These are phyloP conservation scores for Pharus latifolius DNA, from an alignment of 176 grass and related monocot species.

Conservation along the genomic window DNA sequence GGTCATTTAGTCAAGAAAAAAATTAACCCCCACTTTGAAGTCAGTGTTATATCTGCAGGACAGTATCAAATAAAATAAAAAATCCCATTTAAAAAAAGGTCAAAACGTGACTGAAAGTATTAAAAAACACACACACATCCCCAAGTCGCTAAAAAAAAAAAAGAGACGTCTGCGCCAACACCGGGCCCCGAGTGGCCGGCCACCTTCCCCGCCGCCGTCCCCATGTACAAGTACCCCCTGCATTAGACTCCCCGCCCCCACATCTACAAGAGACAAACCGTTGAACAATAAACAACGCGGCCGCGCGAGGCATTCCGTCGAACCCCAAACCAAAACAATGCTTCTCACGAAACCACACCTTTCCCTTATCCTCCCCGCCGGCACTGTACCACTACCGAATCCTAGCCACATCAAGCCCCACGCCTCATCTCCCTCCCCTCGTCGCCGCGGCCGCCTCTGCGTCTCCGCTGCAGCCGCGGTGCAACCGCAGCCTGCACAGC, in stretches of 20 bases:
- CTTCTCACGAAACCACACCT: constrained; percentile 2
- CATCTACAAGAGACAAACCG: not conserved
- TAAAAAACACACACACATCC: too few relatives aligned
- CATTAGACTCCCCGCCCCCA: not conserved
- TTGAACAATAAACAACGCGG: not conserved
- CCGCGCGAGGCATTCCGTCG: constrained; percentile 15
- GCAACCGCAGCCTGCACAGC: not conserved
- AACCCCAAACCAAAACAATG: constrained; percentile 15
- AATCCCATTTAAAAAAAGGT: too few relatives aligned
- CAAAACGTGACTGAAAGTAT: too few relatives aligned
- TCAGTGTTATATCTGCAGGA: too few relatives aligned
- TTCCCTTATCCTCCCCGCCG: not conserved
- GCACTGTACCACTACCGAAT: not conserved
- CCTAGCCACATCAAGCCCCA: not conserved
- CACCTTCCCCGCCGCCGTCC: constrained; percentile 7
- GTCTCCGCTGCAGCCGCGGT: constrained; percentile 10
- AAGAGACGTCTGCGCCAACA: not conserved
- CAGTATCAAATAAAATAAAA: too few relatives aligned
- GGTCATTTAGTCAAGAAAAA: too few relatives aligned
- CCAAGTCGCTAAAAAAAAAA: too few relatives aligned
- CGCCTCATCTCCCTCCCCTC: not conserved
- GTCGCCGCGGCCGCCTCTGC: not conserved
- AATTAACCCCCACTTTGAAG: too few relatives aligned
- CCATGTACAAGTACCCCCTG: not conserved
- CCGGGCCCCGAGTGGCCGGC: not conserved